Evolutionary conservation across 495 filamentous ascomycete genomes (phyloP), one percentile per base, ranked within the genome.

Genomic region (Trichoderma parareesei): DNA sequence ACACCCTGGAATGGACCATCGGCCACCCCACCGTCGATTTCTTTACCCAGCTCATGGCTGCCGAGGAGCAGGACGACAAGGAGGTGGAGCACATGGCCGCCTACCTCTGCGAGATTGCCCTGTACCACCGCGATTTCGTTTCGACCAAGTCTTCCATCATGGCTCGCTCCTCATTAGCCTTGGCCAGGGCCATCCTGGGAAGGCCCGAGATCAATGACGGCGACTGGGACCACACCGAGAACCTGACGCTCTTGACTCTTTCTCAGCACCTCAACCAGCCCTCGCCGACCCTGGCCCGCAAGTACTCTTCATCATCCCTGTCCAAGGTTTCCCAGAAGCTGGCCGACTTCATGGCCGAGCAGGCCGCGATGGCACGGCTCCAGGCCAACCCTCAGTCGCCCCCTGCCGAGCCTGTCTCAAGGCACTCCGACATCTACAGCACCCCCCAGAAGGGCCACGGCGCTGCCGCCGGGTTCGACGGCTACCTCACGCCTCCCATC

Each of bases 81-180:
- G 92, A 98, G 75, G 88, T 96, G 37, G 90, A 97, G 77, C 90
- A 96, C 72, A 93, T 98, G 89, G 86, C 94, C 16, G 82, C 89
- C 63, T 99, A 97, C 79, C 87, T 99, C 57, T 85, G 89, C 68
- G 94, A 99, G 76, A 92, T 97, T 70, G 91, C 92, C 37, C 78
- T 98, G 53, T 99, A 95, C 79, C 91, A 97, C 77, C 88, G 91
- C 70, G 95, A 98, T 64, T 98, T 98, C 71, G 92, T 99, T 63
- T 91, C 90, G 43, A 90, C 87, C 62, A 87, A 86, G 65, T 92
- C 94, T 20, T 96, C 92, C 4, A 86, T 95, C 67, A 90, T 98
- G 81, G 94, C 94, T 55, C 83, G 90, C 67, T 88, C 91, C 59
- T 90, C 93, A 1, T 78, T 98, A 62, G 91, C 90, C 48, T 81